These are phyloP conservation scores for Dothiorella sarmentorum DNA, from an alignment of 2,329 filamentous ascomycete species.

Conservation along the genomic window DNA sequence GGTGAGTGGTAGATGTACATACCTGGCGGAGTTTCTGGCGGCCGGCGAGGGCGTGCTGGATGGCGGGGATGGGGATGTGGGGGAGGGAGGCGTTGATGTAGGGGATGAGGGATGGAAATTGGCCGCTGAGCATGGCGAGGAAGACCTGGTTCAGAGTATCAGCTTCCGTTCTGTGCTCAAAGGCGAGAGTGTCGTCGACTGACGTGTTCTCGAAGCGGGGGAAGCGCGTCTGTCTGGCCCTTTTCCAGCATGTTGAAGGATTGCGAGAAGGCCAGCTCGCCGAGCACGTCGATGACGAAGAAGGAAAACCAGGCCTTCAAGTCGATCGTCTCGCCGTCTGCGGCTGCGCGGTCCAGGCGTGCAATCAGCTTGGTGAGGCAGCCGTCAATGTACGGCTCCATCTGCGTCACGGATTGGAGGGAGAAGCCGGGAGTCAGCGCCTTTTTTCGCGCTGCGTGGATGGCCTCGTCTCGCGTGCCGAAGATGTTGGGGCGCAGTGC, in stretches of 20 bases:
- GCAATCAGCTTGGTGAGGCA: not conserved
- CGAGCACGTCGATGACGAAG: constrained; percentile 18
- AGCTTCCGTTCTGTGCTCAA: not conserved
- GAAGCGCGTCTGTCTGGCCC: not conserved
- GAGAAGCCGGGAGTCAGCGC: constrained; percentile 15
- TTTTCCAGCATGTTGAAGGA: constrained; percentile 6
- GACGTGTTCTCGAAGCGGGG: constrained; percentile 13
- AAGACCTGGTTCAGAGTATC: not conserved
- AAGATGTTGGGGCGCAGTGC: constrained; percentile 3
- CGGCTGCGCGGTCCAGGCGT: not conserved
- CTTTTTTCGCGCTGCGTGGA: constrained; percentile 1
- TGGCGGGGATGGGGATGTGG: not conserved
- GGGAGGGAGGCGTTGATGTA: constrained; percentile 4
- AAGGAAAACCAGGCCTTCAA: constrained; percentile 11
- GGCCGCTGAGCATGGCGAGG: constrained; percentile 12
- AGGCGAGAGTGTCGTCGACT: not conserved
- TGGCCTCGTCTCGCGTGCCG: not conserved
- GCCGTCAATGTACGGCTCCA: constrained; percentile 12
- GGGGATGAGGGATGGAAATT: constrained; percentile 1
- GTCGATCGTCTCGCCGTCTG: not conserved
- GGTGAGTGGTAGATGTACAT: no score
- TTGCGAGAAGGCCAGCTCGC: constrained; percentile 11
- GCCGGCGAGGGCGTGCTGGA: not conserved
- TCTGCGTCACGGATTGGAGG: constrained; percentile 1
- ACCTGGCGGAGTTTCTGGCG: constrained; percentile 3